Conservation (phyloP, 164 flowering plant species). For the Chimonanthus praecox region DNA sequence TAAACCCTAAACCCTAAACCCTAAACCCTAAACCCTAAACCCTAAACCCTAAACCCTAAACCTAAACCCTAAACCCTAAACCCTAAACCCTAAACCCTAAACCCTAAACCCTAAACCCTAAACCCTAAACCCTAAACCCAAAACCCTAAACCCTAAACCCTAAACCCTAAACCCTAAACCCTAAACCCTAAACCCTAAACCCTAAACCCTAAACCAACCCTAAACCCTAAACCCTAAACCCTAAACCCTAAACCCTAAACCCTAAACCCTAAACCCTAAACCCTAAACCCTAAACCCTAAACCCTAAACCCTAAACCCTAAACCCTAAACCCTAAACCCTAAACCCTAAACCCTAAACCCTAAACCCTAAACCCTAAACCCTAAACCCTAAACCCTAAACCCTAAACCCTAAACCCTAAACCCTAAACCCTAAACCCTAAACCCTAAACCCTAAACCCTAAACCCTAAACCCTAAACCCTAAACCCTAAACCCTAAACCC, state of each 20-base stretch:
- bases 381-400: constrained; percentile 8
- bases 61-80: constrained; percentile 6
- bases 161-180: constrained; percentile 2
- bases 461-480: constrained; percentile 4
- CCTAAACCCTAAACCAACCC: no score
- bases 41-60: constrained; percentile 2
- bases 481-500: constrained; percentile 10
- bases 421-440: constrained; percentile 9
- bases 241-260: constrained; percentile 6
- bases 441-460: constrained; percentile 1
- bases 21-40: constrained; percentile 20
- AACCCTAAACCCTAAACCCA: no score
- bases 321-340: constrained; percentile 10
- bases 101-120: constrained; percentile 1
- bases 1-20: constrained; percentile 22
- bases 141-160: no score
- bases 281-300: constrained; percentile 3
- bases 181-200: constrained; percentile 6
- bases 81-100: constrained; percentile 1
- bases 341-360: constrained; percentile 14
- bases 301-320: constrained; percentile 9
- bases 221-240: no score
- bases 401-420: constrained; percentile 9
- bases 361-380: constrained; percentile 15
- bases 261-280: constrained; percentile 4